phyloP scores from a whole-genome alignment of 768 basidiomycete species.

The Russula foetens region DNA sequence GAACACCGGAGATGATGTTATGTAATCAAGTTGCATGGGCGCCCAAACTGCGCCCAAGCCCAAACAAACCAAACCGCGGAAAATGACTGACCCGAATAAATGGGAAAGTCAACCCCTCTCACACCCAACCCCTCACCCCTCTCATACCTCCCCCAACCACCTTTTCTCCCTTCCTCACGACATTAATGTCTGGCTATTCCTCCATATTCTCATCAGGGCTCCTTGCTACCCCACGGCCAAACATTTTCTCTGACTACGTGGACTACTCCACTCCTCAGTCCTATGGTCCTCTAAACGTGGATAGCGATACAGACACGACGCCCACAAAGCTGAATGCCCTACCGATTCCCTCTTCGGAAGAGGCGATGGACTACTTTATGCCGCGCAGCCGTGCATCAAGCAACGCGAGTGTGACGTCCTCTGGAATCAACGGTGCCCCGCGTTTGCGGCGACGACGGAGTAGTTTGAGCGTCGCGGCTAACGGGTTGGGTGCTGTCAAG shows the following conservation, averaged over 20 bases:
- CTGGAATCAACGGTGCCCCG: slow-evolving; percentile 23
- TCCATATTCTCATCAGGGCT: slow-evolving; percentile 66
- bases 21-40: neutral
- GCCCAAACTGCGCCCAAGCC: no score
- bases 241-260: slow-evolving; percentile 12
- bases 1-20: neutral
- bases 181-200: slow-evolving; percentile 43
- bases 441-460: slow-evolving; percentile 55
- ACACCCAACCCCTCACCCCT: neutral
- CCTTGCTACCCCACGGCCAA: slow-evolving; percentile 38
- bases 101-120: neutral
- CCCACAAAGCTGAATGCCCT: slow-evolving; percentile 27
- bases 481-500: slow-evolving; percentile 51
- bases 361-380: slow-evolving; percentile 24
- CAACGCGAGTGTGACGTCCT: slow-evolving; percentile 19
- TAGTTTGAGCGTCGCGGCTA: slow-evolving; percentile 46
- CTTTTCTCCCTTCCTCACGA: neutral
- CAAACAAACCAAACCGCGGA: no score
- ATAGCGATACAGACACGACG: slow-evolving; percentile 31
- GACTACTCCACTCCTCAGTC: slow-evolving; percentile 17
- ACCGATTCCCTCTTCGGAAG: slow-evolving; percentile 22
- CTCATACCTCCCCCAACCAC: neutral
- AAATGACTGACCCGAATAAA: neutral
- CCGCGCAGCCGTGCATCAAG: slow-evolving; percentile 25
- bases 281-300: slow-evolving; percentile 24